Evolutionary conservation across 805 yeast species (phyloP), one percentile per base, ranked within the genome.

Genomic region (Kodamaea leandrae): DNA sequence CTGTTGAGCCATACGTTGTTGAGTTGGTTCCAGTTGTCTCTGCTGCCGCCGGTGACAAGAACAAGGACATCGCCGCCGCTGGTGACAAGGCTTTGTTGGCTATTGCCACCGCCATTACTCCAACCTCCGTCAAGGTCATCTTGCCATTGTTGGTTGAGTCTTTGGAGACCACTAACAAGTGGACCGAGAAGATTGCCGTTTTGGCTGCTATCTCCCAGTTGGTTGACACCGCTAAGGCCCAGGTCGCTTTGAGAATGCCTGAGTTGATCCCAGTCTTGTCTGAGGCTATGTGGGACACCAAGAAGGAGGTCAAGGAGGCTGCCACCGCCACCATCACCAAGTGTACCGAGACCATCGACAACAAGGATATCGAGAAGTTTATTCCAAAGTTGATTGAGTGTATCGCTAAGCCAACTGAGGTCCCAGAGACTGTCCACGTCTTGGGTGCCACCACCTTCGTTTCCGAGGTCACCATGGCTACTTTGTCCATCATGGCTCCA

Each of bases 231-330:
- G 96, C 99, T 59, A 91, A 90, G 73, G 85, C 74, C 60, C 99
- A 90, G 80, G 77, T 93, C 57, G 96, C 99, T 58, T 80, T 93
- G 63, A 89, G 99, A 82, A 93, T 93, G 98, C 96, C 98, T 63
- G 98, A 93, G 80, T 82, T 93, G 70, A 91, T 93, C 63, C 99
- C 99, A 72, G 93, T 84, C 55, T 77, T 93, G 62, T 93, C 99
- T 59, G 99, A 93, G 79, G 88, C 97, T 62, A 93, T 93, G 98
- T 93, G 99, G 99, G 99, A 93, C 76, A 93, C 99, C 74, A 93
- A 93, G 83, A 78, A 80, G 74, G 98, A 93, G 66, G 99, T 93
- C 67, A 93, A 93, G 84, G 80, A 77, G 57, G 96, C 95, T 68
- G 98, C 99, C 53, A 86, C 93, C 58, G 83, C 82, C 61, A 88